phyloP scores from a whole-genome alignment of 257 asterid species.

The Anisodus tanguticus region DNA sequence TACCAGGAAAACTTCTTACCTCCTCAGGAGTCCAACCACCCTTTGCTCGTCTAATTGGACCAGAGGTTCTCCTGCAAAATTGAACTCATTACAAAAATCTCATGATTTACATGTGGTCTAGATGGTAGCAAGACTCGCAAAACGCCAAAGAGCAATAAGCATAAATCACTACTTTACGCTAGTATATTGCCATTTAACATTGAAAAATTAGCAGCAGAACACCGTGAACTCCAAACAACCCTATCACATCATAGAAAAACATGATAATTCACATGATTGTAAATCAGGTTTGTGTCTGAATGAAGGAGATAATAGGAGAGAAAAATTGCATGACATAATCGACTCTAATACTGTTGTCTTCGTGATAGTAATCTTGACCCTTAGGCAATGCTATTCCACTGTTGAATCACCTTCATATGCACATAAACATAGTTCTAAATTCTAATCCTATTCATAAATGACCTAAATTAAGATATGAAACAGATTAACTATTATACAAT shows the following conservation, averaged over 20 bases:
- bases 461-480: neutral
- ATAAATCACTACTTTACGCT: neutral
- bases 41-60: conserved; percentile 97
- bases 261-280: neutral
- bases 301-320: neutral
- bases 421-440: neutral
- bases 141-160: neutral
- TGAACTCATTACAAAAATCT: neutral
- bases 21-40: conserved; percentile 99
- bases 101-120: neutral
- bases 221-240: neutral
- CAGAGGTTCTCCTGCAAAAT: conserved; percentile 77
- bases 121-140: neutral
- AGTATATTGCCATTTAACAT: neutral
- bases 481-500: neutral
- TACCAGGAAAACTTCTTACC: conserved; percentile 49
- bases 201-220: neutral
- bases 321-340: neutral
- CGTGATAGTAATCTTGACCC: neutral
- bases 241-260: neutral
- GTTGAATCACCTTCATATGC: neutral
- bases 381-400: neutral
- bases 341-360: neutral
- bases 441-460: neutral
- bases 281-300: neutral